phyloP scores from a whole-genome alignment of 768 basidiomycete genomes.

The Amanita muscaria region DNA sequence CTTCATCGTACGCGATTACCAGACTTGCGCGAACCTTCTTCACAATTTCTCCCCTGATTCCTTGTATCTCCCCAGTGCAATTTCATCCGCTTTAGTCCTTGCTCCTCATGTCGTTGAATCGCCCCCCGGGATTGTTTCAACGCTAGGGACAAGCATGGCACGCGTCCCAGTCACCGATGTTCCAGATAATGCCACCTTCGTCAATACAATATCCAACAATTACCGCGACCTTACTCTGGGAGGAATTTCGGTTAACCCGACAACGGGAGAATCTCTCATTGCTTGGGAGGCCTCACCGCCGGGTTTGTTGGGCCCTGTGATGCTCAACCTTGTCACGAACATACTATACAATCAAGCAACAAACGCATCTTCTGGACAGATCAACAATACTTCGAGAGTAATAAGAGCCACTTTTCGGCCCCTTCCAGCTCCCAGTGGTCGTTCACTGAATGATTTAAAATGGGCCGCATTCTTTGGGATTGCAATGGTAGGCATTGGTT shows the following conservation, averaged over 20 bases:
- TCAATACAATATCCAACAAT: constrained; percentile 39
- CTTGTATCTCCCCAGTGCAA: constrained; percentile 46
- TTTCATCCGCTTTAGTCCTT: constrained; percentile 20
- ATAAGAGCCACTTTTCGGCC: constrained; percentile 49
- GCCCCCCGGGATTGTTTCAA: constrained; percentile 43
- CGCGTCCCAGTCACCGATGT: constrained; percentile 32
- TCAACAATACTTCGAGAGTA: constrained; percentile 31
- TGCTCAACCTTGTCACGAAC: constrained; percentile 65
- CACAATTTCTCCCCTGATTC: constrained; percentile 29
- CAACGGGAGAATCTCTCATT: constrained; percentile 42
- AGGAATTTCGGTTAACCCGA: constrained; percentile 54
- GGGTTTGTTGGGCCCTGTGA: constrained; percentile 44
- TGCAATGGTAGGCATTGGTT: constrained; percentile 44
- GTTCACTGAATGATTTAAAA: constrained; percentile 53
- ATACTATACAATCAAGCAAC: constrained; percentile 55
- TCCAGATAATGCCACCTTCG: constrained; percentile 52
- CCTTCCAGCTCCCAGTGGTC: constrained; percentile 49
- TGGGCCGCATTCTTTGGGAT: constrained; percentile 73
- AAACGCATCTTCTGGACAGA: constrained; percentile 39
- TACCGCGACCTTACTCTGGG: constrained; percentile 53
- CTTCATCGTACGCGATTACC: constrained; percentile 43
- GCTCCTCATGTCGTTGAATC: constrained; percentile 36
- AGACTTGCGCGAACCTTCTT: constrained; percentile 41
- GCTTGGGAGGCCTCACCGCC: constrained; percentile 68
- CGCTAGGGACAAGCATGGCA: constrained; percentile 34